Evolutionary conservation across 2,329 filamentous ascomycete species (phyloP).

Genomic region (Lizonia empirigonia): DNA sequence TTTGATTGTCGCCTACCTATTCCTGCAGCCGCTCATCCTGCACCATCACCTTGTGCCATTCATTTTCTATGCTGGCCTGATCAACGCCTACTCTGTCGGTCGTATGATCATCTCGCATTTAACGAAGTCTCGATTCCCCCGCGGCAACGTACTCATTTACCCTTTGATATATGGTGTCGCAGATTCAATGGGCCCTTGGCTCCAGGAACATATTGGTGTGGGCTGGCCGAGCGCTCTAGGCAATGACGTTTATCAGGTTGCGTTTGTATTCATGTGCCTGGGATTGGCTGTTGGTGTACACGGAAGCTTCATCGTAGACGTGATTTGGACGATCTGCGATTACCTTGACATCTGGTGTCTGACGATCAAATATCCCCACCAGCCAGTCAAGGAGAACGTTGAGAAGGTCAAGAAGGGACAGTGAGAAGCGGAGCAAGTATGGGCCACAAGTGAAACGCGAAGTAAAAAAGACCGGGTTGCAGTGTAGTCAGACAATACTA

Average conservation of each 20-base stretch:
- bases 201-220: slow-evolving; percentile 57
- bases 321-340: slow-evolving; percentile 97
- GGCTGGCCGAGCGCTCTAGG: slow-evolving; percentile 51
- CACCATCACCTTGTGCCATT: slow-evolving; percentile 87
- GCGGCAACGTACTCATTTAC: slow-evolving; percentile 81
- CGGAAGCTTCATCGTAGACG: slow-evolving; percentile 94
- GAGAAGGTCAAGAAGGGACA: slow-evolving; percentile 35
- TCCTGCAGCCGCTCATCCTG: slow-evolving; percentile 83
- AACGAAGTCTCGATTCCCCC: slow-evolving; percentile 85
- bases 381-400: slow-evolving; percentile 47
- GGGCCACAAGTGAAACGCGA: background rate
- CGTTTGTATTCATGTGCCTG: slow-evolving; percentile 86
- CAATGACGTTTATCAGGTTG: slow-evolving; percentile 81
- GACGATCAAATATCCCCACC: slow-evolving; percentile 84
- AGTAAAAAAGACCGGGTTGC: background rate
- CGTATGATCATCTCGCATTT: slow-evolving; percentile 96
- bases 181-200: slow-evolving; percentile 77
- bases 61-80: slow-evolving; percentile 81
- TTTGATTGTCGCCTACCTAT: slow-evolving; percentile 77
- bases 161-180: slow-evolving; percentile 79
- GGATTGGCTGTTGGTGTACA: slow-evolving; percentile 89
- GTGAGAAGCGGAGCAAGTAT: slow-evolving; percentile 7
- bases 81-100: slow-evolving; percentile 94
- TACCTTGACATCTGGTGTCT: slow-evolving; percentile 98
- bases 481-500: background rate